Percentiles rank a stretch among this genome's conserved stretches.
phyloP scores from a whole-genome alignment of 352 stramenopile genomes.

The Pythium dissotocum region DNA sequence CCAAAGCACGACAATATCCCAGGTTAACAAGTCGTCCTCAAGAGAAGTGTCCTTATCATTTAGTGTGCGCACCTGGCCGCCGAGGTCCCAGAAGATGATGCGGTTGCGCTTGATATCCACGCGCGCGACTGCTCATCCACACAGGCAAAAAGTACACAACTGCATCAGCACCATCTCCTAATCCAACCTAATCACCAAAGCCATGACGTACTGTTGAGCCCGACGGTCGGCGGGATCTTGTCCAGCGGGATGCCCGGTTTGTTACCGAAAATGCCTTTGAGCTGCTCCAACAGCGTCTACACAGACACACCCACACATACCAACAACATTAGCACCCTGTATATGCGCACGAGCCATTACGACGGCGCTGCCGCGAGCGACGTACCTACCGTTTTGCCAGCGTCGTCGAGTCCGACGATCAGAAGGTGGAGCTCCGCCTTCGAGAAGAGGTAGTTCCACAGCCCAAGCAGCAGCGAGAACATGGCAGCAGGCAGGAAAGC shows the following conservation, averaged over 20 bases:
- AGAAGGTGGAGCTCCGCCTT: constrained; percentile 90
- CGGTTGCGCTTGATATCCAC: constrained; percentile 83
- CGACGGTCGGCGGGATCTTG: constrained; percentile 91
- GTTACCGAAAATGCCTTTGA: constrained; percentile 91
- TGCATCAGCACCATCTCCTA: background rate
- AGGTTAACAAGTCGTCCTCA: background rate
- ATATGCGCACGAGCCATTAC: background rate
- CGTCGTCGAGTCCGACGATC: constrained; percentile 91
- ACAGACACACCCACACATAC: constrained; percentile 28
- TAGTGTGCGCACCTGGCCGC: constrained; percentile 72
- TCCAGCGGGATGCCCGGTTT: constrained; percentile 88
- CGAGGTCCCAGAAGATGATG: constrained; percentile 93
- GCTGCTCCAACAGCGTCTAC: constrained; percentile 88
- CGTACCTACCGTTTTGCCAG: constrained; percentile 88
- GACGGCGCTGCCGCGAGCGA: background rate
- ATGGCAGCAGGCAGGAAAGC: constrained; percentile 32
- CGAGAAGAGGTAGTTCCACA: constrained; percentile 85
- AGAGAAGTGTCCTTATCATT: background rate
- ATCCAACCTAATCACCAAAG: too few species aligned
- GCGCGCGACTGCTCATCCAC: constrained; percentile 46
- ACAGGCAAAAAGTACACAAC: background rate
- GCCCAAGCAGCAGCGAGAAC: constrained; percentile 84
- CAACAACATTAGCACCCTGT: background rate
- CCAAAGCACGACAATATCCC: background rate
- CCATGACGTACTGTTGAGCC: constrained; percentile 75